phyloP scores from a whole-genome alignment of 2,329 filamentous ascomycete species.

The Curvularia verruculosa region DNA sequence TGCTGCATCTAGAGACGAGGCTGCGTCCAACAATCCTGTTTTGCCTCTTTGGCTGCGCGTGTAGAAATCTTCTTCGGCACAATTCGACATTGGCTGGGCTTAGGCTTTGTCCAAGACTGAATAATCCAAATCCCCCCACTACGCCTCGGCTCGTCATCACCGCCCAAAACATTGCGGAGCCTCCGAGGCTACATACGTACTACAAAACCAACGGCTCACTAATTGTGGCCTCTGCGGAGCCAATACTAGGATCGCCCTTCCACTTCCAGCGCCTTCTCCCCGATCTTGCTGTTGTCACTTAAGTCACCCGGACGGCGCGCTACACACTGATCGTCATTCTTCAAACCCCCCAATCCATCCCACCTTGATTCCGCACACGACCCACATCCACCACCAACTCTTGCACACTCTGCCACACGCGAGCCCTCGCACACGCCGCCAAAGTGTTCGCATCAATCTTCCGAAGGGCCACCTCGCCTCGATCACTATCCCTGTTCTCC shows the following conservation, averaged over 20 bases:
- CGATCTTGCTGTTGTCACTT: conserved; percentile 10
- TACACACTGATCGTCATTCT: not conserved
- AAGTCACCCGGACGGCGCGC: conserved; percentile 18
- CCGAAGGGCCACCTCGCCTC: conserved; percentile 64
- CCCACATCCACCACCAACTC: conserved; percentile 19
- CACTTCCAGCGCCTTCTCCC: conserved; percentile 29
- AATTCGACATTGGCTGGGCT: not conserved
- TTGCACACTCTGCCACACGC: conserved; percentile 26
- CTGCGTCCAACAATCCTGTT: conserved; percentile 7
- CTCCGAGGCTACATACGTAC: conserved; percentile 33
- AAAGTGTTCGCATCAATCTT: conserved; percentile 92
- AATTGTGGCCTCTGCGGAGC: conserved; percentile 18
- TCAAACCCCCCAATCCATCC: conserved; percentile 17
- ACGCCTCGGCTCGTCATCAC: conserved; percentile 19
- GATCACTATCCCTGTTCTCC: conserved; percentile 74
- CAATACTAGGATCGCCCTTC: conserved; percentile 20
- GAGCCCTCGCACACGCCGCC: conserved; percentile 58
- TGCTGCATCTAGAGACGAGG: conserved; percentile 9
- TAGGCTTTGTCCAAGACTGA: conserved; percentile 15
- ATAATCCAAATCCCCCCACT: conserved; percentile 23
- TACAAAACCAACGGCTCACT: conserved; percentile 25
- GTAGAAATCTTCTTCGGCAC: not conserved
- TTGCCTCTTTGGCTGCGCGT: not conserved
- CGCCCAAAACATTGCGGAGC: conserved; percentile 22
- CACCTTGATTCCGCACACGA: conserved; percentile 22